Conservation (phyloP, 2,329 filamentous ascomycete genomes). For the Beauveria medogensis region DNA sequence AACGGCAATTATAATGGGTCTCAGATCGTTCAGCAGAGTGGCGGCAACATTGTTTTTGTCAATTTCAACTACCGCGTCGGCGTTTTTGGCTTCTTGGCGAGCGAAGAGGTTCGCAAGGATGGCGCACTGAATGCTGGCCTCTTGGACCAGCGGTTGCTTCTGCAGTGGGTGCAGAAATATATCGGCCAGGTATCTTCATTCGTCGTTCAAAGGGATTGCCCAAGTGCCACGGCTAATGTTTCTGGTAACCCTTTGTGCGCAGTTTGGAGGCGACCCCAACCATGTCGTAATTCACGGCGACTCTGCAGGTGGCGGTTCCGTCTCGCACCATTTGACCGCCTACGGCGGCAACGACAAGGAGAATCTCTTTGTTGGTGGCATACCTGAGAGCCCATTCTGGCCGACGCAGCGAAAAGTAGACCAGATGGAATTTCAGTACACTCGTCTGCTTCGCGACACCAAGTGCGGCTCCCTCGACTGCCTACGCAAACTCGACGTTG, state of each 20-base stretch:
- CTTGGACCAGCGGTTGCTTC: conserved; percentile 51
- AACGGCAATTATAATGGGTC: conserved; percentile 46
- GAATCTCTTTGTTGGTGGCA: conserved; percentile 36
- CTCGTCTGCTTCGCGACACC: conserved; percentile 10
- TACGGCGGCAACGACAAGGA: conserved; percentile 35
- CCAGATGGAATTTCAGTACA: conserved; percentile 40
- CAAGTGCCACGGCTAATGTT: neutral
- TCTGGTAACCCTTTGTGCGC: neutral
- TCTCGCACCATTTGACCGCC: conserved; percentile 43
- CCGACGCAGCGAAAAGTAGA: conserved; percentile 36
- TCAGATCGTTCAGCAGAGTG: conserved; percentile 35
- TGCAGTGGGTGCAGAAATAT: conserved; percentile 54
- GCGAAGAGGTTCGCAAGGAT: conserved; percentile 43
- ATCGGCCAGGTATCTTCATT: conserved; percentile 36
- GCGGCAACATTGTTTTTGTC: conserved; percentile 43
- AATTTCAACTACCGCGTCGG: conserved; percentile 59
- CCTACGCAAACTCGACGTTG: conserved; percentile 28
- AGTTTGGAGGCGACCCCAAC: conserved; percentile 50
- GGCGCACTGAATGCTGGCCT: conserved; percentile 56
- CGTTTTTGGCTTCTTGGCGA: conserved; percentile 53
- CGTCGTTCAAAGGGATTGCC: neutral
- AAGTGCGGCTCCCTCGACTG: conserved; percentile 27
- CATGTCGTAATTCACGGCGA: conserved; percentile 54
- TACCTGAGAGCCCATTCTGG: conserved; percentile 42
- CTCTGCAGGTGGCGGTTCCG: conserved; percentile 53